A percentile compares a stretch with the other conserved stretches of the same genome.
phyloP scores from a whole-genome alignment of 257 asterid genomes.

The Penstemon newberryi region DNA sequence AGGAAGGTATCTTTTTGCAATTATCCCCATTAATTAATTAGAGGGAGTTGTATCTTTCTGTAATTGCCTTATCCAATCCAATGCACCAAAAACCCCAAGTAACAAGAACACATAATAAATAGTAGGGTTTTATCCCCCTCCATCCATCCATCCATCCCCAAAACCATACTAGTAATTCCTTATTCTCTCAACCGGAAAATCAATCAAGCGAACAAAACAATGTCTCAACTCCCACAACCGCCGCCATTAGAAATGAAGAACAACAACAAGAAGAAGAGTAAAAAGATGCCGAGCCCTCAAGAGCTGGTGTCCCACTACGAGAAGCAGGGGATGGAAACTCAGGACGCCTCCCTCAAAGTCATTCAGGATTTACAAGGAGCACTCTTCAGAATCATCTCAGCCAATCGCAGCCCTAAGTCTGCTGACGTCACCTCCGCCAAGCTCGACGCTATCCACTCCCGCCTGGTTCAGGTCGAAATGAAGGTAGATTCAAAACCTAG shows the following conservation, averaged over 20 bases:
- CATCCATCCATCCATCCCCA: too few species aligned
- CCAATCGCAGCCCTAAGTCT: constrained; percentile 28
- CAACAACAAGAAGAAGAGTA: constrained; percentile 29
- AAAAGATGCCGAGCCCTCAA: constrained; percentile 59
- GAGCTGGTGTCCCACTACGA: constrained; percentile 77
- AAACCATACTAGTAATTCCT: too few species aligned
- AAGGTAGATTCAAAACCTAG: constrained; percentile 84
- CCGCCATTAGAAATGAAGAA: background rate
- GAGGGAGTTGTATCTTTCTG: background rate
- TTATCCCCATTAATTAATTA: constrained; percentile 26
- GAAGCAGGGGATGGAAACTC: constrained; percentile 67
- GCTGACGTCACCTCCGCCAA: constrained; percentile 44
- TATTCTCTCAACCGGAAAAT: background rate
- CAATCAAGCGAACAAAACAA: constrained; percentile 4
- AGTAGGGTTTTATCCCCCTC: background rate
- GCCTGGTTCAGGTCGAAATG: constrained; percentile 58
- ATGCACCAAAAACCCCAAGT: background rate
- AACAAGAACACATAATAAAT: background rate
- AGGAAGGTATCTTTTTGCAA: too few species aligned
- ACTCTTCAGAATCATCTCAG: constrained; percentile 48
- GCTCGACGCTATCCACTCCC: constrained; percentile 63
- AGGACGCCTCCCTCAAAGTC: constrained; percentile 74
- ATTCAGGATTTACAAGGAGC: constrained; percentile 80
- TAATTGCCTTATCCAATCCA: constrained; percentile 14
- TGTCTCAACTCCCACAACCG: constrained; percentile 25